These are phyloP conservation scores for Eucalyptus brandiana DNA, from an alignment of 345 rosid species.

Conservation along the genomic window DNA sequence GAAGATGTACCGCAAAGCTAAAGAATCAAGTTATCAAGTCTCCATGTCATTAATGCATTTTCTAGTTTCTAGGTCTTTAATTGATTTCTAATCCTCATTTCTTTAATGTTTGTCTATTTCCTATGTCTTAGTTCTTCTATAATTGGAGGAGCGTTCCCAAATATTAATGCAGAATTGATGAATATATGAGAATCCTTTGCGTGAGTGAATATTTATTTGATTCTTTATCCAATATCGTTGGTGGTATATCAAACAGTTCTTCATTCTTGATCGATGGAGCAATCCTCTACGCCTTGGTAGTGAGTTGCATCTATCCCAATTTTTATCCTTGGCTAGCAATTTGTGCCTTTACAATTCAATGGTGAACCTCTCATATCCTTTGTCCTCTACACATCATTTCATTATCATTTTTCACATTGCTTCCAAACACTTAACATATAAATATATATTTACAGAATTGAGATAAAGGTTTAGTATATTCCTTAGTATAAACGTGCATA, in stretches of 20 bases:
- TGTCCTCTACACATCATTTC: background rate
- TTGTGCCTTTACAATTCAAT: background rate
- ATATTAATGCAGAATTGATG: background rate
- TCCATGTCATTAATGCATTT: background rate
- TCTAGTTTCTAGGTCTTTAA: background rate
- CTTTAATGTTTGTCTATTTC: background rate
- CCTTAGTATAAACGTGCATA: background rate
- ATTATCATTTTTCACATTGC: background rate
- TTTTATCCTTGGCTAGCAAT: background rate
- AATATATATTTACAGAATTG: no score
- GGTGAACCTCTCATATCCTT: background rate
- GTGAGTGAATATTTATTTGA: background rate
- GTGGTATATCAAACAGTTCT: background rate
- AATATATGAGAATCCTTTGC: background rate
- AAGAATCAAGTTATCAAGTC: background rate
- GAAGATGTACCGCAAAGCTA: background rate
- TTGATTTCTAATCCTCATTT: background rate
- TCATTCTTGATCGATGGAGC: background rate
- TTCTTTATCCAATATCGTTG: background rate
- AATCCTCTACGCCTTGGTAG: background rate
- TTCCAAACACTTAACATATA: background rate
- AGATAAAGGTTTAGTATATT: background rate
- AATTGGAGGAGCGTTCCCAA: background rate
- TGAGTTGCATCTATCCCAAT: background rate
- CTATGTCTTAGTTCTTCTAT: background rate